Percentiles rank a stretch among this genome's conserved stretches.
These are phyloP conservation scores for Filosporella fistucella DNA, from an alignment of 495 filamentous ascomycete species.

Conservation along the genomic window DNA sequence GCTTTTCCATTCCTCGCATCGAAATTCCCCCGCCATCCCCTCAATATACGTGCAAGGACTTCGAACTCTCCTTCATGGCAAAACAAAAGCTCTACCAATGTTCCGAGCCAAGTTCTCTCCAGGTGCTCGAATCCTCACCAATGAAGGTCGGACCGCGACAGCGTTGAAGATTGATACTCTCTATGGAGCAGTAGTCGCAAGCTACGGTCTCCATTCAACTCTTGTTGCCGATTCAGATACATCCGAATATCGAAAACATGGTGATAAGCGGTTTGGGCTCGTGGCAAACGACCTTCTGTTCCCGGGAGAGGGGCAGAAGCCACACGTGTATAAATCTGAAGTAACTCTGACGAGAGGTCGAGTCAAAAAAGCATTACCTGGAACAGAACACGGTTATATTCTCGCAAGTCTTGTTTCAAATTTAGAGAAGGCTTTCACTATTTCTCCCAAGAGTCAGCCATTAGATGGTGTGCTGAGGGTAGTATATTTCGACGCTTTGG, in stretches of 20 bases:
- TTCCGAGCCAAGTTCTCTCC: conserved; percentile 65
- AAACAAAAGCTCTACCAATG: conserved; percentile 38
- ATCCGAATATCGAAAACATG: conserved; percentile 65
- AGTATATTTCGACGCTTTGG: conserved; percentile 66
- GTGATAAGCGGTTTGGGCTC: conserved; percentile 74
- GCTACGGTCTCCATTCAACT: conserved; percentile 82
- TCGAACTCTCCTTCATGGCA: conserved; percentile 52
- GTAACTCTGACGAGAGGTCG: conserved; percentile 35
- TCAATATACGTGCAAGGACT: conserved; percentile 36
- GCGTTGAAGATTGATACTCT: conserved; percentile 32
- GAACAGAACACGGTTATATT: conserved; percentile 62
- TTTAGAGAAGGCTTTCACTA: conserved; percentile 73
- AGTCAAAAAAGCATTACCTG: conserved; percentile 25
- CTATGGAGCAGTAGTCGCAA: conserved; percentile 77
- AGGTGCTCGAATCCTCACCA: conserved; percentile 50
- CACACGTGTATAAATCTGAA: conserved; percentile 64
- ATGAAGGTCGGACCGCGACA: conserved; percentile 26
- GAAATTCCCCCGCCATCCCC: conserved; percentile 12
- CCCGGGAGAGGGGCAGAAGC: conserved; percentile 48
- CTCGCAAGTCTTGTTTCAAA: conserved; percentile 71
- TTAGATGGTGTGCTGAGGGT: conserved; percentile 63
- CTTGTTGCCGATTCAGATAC: conserved; percentile 89
- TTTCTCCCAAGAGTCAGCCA: conserved; percentile 65
- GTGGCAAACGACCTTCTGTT: conserved; percentile 70
- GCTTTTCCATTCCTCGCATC: conserved; percentile 65